These are phyloP conservation scores for Tylopilus sp. DNA, from an alignment of 1,284 basidiomycete genomes.

Conservation along the genomic window DNA sequence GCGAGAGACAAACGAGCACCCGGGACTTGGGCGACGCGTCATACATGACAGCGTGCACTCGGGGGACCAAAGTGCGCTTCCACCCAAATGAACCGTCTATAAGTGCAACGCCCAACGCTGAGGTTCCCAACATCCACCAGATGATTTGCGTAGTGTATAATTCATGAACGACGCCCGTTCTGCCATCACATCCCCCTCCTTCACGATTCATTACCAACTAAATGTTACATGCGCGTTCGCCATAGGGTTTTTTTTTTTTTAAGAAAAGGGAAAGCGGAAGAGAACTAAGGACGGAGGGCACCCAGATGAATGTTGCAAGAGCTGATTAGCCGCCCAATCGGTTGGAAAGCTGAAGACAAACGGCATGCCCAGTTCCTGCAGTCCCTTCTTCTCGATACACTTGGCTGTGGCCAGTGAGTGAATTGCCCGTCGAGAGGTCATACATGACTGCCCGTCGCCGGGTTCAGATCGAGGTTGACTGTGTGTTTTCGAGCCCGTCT, in stretches of 20 bases:
- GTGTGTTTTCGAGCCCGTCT: slow-evolving; percentile 32
- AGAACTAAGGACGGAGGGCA: not conserved
- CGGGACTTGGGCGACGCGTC: not conserved
- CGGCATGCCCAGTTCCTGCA: slow-evolving; percentile 68
- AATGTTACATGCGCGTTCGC: not conserved
- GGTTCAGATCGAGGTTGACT: slow-evolving; percentile 56
- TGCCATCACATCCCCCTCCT: no score
- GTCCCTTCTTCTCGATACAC: slow-evolving; percentile 39
- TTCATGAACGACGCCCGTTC: no score
- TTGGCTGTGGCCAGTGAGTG: slow-evolving; percentile 14
- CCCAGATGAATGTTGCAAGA: slow-evolving; percentile 45
- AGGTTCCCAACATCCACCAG: no score
- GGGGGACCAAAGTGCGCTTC: no score
- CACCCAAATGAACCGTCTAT: no score
- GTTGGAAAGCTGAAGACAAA: slow-evolving; percentile 42
- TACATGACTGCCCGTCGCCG: slow-evolving; percentile 24
- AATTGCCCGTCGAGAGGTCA: slow-evolving; percentile 25
- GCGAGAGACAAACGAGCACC: no score
- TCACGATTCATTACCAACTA: slow-evolving; percentile 3
- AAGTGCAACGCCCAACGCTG: no score
- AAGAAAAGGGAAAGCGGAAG: not conserved
- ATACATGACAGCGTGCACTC: not conserved
- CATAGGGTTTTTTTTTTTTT: no score
- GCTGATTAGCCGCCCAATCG: slow-evolving; percentile 67
- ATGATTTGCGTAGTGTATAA: no score